Base-by-base conservation (phyloP, 1,284 basidiomycete species). In the Irpex lacteus region DNA sequence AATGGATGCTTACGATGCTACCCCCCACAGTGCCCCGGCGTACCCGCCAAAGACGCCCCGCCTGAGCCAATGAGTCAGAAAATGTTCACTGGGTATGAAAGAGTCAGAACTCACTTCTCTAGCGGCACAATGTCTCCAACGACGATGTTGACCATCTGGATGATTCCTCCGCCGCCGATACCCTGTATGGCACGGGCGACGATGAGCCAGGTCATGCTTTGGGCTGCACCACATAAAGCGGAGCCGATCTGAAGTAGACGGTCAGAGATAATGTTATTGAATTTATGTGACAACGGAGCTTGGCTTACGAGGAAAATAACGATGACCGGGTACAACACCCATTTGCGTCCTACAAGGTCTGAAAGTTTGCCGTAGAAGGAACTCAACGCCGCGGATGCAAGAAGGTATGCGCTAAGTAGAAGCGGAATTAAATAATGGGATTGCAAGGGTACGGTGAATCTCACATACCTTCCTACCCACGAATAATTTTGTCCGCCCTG, bases 101-200 rank as follows among this genome's bases (percentile, higher is more conserved):
- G 40, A 13, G n/a, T 4, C 3, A 47, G 13, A 15, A 11, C 55
- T 44, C 26, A 63, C 61, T 59, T 21, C 47, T 54, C n/a, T 15
- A 63, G 63, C 0, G 59, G 59, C 2, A 72, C 68, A 11, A 82
- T 76, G 58, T 82, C 80, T 2, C 73, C 73, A 36, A 82, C 73
- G n/a, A 74, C 72, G 38, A 81, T 78, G 53, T 80, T 71, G 2
- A 75, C 73, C 38, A 80, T 63, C 18, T 75, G 73, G 0, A 58
- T n/a, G 5, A 21, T 49, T 26, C 77, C 80, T 1, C 81, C 82
- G 0, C 82, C 83, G 6, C 83, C 84, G 15, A 84, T 73, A 21
- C 85, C 84, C 68, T 85, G 85, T 0, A 86, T 68, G 2, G 80
- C 84, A 40, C 85, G 75, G 60, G 73, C 76, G 8, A 80, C 68